phyloP scores from a whole-genome alignment of 208 protist species.

The Leptomonas seymouri region DNA sequence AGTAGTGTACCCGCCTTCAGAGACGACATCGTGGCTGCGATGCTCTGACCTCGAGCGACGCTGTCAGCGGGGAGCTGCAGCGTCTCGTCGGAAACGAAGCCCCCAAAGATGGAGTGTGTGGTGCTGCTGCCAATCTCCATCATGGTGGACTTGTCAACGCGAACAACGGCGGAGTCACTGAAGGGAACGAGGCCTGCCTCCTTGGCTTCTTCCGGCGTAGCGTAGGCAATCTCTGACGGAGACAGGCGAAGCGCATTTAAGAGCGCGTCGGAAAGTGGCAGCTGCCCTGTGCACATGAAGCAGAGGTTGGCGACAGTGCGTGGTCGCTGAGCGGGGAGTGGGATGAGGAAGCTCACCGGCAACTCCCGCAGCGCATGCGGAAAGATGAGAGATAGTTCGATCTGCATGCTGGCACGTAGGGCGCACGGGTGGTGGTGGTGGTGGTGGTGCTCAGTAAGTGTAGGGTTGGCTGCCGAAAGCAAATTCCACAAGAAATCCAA shows the following conservation, averaged over 20 bases:
- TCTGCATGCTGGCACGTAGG: constrained; percentile 49
- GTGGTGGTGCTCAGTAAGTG: too few species aligned
- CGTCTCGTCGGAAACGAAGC: constrained; percentile 66
- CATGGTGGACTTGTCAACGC: constrained; percentile 62
- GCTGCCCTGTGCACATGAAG: constrained; percentile 66
- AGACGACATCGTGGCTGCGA: constrained; percentile 42
- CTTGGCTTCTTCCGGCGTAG: constrained; percentile 27
- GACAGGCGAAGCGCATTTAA: constrained; percentile 33
- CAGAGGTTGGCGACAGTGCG: constrained; percentile 63
- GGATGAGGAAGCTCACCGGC: constrained; percentile 48
- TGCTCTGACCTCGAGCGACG: constrained; percentile 13
- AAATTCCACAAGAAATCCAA: neutral
- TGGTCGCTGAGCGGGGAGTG: constrained; percentile 53
- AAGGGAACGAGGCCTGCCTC: constrained; percentile 52
- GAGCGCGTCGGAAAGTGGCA: constrained; percentile 44
- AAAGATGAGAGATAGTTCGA: constrained; percentile 67
- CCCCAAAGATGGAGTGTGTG: constrained; percentile 81
- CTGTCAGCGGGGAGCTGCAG: constrained; percentile 27
- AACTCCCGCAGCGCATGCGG: constrained; percentile 45
- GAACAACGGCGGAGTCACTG: constrained; percentile 58
- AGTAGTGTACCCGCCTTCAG: constrained; percentile 71
- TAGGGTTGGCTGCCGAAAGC: neutral
- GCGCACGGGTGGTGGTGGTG: too few species aligned
- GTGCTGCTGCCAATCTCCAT: constrained; percentile 85
- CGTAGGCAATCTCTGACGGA: constrained; percentile 20